Evolutionary conservation across 306 rosid species (phyloP).

Genomic region (Gynostemma pentaphyllum): DNA sequence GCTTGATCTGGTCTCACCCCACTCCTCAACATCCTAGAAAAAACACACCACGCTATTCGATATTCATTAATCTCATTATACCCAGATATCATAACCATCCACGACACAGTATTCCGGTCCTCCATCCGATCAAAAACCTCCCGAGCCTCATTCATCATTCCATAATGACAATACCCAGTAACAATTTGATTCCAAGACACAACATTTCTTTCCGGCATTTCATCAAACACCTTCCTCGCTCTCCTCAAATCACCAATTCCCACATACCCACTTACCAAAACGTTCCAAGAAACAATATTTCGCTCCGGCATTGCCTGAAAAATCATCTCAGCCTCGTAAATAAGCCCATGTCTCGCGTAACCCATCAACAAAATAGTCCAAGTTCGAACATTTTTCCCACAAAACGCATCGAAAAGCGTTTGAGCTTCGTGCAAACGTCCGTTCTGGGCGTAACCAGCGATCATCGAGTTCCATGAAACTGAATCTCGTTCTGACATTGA

Average conservation of each 20-base stretch:
- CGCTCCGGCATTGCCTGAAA: constrained; percentile 21
- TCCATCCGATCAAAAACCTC: constrained; percentile 19
- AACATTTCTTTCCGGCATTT: constrained; percentile 20
- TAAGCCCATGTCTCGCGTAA: constrained; percentile 18
- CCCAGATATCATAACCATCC: constrained; percentile 27
- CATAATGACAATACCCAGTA: constrained; percentile 14
- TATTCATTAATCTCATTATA: constrained; percentile 10
- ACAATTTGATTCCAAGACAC: constrained; percentile 20
- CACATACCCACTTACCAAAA: constrained; percentile 14
- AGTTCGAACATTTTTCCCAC: constrained; percentile 19
- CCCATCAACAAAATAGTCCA: constrained; percentile 26
- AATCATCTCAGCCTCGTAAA: constrained; percentile 11
- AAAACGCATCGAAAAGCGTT: constrained; percentile 14
- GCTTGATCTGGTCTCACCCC: constrained; percentile 17
- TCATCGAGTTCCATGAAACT: constrained; percentile 18
- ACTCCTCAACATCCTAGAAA: constrained; percentile 13
- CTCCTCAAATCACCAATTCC: constrained; percentile 14
- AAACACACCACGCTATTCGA: constrained; percentile 12
- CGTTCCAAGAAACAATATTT: constrained; percentile 21
- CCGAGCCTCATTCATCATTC: constrained; percentile 16
- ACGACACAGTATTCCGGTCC: constrained; percentile 14
- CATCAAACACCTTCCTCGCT: constrained; percentile 18
- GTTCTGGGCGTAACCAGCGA: constrained; percentile 16
- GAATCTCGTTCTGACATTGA: constrained; percentile 14
- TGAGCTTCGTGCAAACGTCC: constrained; percentile 14